A percentile compares a stretch with the other conserved stretches of the same genome.
These are phyloP conservation scores for Noccaea bulbosa DNA, from an alignment of 345 rosid species.

Conservation along the genomic window DNA sequence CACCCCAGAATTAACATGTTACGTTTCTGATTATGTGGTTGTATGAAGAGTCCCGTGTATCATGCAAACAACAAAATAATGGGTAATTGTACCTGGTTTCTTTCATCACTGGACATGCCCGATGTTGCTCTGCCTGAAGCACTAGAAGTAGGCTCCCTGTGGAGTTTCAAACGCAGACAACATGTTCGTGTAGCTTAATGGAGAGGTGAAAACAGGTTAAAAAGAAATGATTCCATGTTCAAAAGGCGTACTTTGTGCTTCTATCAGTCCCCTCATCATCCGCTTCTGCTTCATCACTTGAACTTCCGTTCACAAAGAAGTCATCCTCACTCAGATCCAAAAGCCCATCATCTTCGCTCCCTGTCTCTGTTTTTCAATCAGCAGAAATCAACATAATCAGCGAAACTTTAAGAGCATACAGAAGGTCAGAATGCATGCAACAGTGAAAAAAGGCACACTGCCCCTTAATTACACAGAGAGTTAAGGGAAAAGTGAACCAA, in stretches of 20 bases:
- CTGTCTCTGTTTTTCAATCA: conserved; percentile 62
- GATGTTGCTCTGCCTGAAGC: conserved; percentile 90
- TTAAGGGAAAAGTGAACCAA: background rate
- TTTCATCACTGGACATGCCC: conserved; percentile 97
- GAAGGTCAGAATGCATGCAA: background rate
- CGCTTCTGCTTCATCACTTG: conserved; percentile 94
- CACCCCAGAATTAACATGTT: too few relatives aligned
- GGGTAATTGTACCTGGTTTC: conserved; percentile 70
- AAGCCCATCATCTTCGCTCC: conserved; percentile 93
- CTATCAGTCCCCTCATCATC: conserved; percentile 98
- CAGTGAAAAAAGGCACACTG: background rate
- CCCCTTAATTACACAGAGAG: background rate
- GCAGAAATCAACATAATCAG: background rate
- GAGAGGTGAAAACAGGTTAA: background rate
- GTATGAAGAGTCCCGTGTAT: too few relatives aligned
- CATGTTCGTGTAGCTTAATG: background rate
- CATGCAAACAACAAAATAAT: background rate
- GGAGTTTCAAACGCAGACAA: too few relatives aligned
- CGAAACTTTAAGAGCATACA: background rate
- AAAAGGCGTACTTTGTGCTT: conserved; percentile 69
- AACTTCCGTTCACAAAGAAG: conserved; percentile 75
- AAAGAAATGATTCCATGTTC: background rate
- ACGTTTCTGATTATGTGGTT: too few relatives aligned
- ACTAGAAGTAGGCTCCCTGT: conserved; percentile 96
- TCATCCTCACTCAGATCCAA: conserved; percentile 93